Evolutionary conservation across 176 grass and related monocot species (phyloP), one percentile per base, ranked within the genome.

Genomic region (Carex myosuroides): DNA sequence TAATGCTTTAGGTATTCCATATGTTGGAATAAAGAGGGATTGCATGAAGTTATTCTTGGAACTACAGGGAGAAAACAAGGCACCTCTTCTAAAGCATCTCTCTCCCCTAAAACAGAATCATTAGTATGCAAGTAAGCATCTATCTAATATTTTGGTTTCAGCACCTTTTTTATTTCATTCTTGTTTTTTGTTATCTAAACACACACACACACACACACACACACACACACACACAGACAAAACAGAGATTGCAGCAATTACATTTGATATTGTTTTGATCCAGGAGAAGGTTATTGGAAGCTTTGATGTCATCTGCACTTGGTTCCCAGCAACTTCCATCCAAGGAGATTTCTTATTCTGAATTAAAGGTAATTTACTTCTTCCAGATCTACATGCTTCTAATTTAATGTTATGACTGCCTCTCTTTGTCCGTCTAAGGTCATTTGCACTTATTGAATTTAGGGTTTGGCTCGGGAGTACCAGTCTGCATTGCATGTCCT

Each of bases 31-130:
- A 91, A 86, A 85, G 92, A 52, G 0, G 88, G 92, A 50, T 87
- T 94, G 59, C 91, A 91, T 90, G 91, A 94, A 90, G 92, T 94
- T 86, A 35, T 98, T 54, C 81, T 94, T 59, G 91, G 88, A 83
- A 98, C 91, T 87, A 91, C 92, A 9, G 95, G 95, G 6, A 98
- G 92, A 84, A 98, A 94, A 91, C 95, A 98, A 86, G 95, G 92
- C 32, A 86, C 95, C 13, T 98, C 95, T 60, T 80, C 86, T 11
- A 93, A 94, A 79, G 90, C 90, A 33, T 89, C 84, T 55, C 74
- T 79, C 56, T 85, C 80, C 56, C 92, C 91, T 68, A 94, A 92
- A 72, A 93, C 89, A 0, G 91, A 95, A 63, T 90, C 92, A 83
- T 89, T 94, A 86, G 61, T 98, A 5, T 98, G 92, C 95, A 94